Evolutionary conservation across 805 yeast species (phyloP), one percentile per base, ranked within the genome.

Genomic region (Candida boidinii): DNA sequence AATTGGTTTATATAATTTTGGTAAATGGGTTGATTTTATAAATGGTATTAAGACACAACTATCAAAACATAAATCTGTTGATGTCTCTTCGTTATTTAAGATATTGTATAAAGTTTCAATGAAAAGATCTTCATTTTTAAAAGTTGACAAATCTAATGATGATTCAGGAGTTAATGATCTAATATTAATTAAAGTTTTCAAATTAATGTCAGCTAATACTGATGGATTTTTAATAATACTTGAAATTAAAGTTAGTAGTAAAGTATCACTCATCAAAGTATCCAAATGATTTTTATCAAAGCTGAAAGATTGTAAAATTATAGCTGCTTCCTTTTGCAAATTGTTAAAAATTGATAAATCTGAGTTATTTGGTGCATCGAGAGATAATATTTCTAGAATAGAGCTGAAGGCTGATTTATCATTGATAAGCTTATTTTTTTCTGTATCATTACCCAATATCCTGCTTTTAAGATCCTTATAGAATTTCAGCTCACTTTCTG

Each of bases 391-490:
- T 6, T 33, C 30, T 13, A 54, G 29, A 10, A 43, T 32, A 2
- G 33, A 18, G 10, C 41, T 25, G 16, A 46, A 30, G 12, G 38
- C 32, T 7, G 31, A 29, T 19, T 50, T 39, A 17, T 40, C 31
- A 7, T 22, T 27, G 9, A 37, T 32, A 21, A 51, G 24, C 20
- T 36, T 39, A 12, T 30, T 29, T 29, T 53, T 54, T 28, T 45
- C 49, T 33, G 45, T 46, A 38, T 53, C 60, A 30, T 54, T 54
- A 11, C 60, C 60, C 31, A 54, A 28, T 12, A 48, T 42, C n/a
- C n/a, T n/a, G n/a, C n/a, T n/a, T n/a, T n/a, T n/a, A n/a, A n/a
- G n/a, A n/a, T n/a, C n/a, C n/a, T n/a, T n/a, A n/a, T n/a, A n/a
- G n/a, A n/a, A n/a, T n/a, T n/a, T n/a, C n/a, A n/a, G n/a, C n/a